Evolutionary conservation across 352 stramenopile species (phyloP), one percentile per base, ranked within the genome.

Genomic region (Globisporangium parvum): DNA sequence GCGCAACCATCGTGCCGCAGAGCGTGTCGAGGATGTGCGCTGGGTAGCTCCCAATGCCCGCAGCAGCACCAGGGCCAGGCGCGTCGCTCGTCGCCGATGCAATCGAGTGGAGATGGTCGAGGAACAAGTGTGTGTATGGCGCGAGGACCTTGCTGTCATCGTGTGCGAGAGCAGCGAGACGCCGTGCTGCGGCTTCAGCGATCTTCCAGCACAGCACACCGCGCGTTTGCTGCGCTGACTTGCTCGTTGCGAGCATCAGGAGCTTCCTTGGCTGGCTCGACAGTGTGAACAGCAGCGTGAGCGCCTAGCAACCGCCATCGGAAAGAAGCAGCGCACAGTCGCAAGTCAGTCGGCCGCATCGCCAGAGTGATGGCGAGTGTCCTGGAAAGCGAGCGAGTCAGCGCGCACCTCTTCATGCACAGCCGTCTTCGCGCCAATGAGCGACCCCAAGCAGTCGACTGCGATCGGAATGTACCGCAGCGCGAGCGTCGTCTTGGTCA

Each of bases 21-120:
- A 92, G 69, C 15, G 75, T 66, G 26, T 88, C 74, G 14, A 90
- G 67, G 33, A 89, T 80, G 20, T 77, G 59, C 0, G 76, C 67
- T 10, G 77, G 80, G 56, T 87, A 92, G n/a, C 57, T 51, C 10
- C 53, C 70, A 11, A 70, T 55, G 24, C 46, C 21, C 12, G 50
- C 37, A n/a, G 24, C 24, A 6, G 23, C 14, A 4, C 21, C 48
- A 33, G n/a, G n/a, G n/a, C 40, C 28, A 20, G 57, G 53, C 9
- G 58, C 66, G 15, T 75, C 65, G 17, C 48, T 73, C 6, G 66
- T 59, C 6, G 66, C 57, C 21, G 72, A 82, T 24, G 75, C 68
- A 47, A 92, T 87, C 35, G 72, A 66, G 53, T 92, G 82, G 8
- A 92, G 61, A 49, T 92, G 82, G 18, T 92, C 82, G 17, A 92